phyloP scores from a whole-genome alignment of 2,329 filamentous ascomycete genomes.

The Aspergillus luchuensis region DNA sequence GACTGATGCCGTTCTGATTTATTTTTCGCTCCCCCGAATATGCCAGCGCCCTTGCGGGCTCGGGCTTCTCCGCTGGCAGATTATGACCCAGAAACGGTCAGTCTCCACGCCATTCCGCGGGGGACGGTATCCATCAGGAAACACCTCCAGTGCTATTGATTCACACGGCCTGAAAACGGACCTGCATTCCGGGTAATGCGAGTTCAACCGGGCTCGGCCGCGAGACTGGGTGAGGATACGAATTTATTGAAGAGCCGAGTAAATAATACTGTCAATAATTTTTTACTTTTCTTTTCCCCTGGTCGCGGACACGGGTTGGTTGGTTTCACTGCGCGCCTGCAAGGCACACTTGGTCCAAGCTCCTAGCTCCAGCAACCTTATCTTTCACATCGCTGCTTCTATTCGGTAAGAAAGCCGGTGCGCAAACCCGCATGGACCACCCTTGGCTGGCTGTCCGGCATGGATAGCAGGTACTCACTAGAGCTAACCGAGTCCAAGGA shows the following conservation, averaged over 20 bases:
- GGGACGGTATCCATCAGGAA: not conserved
- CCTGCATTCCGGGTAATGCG: not conserved
- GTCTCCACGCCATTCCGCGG: not conserved
- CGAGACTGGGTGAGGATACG: not conserved
- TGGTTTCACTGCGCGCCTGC: constrained; percentile 13
- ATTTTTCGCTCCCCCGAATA: not conserved
- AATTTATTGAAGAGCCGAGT: constrained; percentile 2
- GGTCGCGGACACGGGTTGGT: constrained; percentile 12
- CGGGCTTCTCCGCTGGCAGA: constrained; percentile 3
- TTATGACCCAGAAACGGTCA: constrained; percentile 1
- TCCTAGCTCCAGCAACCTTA: constrained; percentile 19
- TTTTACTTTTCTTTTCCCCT: not conserved
- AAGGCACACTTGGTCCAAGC: constrained; percentile 19
- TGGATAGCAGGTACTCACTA: not conserved
- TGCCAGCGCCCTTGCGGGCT: constrained; percentile 4
- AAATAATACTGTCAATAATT: constrained; percentile 1
- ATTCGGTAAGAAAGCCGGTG: not conserved
- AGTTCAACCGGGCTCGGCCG: not conserved
- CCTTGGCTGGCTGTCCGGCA: not conserved
- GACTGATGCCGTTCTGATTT: not conserved
- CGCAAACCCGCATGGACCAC: not conserved
- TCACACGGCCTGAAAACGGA: not conserved
- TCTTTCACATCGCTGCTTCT: constrained; percentile 8
- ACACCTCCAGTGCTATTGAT: constrained; percentile 4
- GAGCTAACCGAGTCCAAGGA: not conserved